Evolutionary conservation across 1,284 basidiomycete genomes (phyloP).

Genomic region (Sparassis latifolia): DNA sequence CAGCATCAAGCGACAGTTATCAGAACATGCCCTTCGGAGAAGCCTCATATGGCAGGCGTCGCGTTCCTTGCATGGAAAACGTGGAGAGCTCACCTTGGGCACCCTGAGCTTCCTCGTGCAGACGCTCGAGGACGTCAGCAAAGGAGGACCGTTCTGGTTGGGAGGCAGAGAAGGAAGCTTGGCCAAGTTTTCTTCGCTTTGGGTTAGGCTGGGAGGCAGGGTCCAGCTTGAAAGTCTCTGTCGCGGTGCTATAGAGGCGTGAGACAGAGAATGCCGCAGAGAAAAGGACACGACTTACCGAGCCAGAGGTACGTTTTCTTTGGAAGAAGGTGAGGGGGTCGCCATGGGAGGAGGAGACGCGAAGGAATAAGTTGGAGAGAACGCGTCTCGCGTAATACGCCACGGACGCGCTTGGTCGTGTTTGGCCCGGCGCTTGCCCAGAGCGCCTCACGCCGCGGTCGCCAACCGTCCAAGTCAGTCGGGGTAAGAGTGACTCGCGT

Average conservation of each 20-base stretch:
- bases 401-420: slow-evolving; percentile 22
- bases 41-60: neutral
- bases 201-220: slow-evolving; percentile 34
- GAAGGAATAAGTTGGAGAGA: slow-evolving; percentile 1
- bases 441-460: neutral
- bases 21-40: neutral
- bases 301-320: slow-evolving; percentile 24
- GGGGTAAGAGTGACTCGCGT: too few relatives aligned
- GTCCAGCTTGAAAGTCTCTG: slow-evolving; percentile 18
- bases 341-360: slow-evolving; percentile 7
- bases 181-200: slow-evolving; percentile 56
- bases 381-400: slow-evolving; percentile 9
- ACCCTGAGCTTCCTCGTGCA: slow-evolving; percentile 62
- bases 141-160: slow-evolving; percentile 49
- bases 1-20: neutral
- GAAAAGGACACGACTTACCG: slow-evolving; percentile 13
- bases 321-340: slow-evolving; percentile 15
- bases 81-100: slow-evolving; percentile 31
- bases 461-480: neutral
- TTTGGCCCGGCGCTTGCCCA: slow-evolving; percentile 15
- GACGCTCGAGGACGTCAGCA: slow-evolving; percentile 67
- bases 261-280: neutral
- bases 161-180: slow-evolving; percentile 31
- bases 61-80: neutral
- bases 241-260: slow-evolving; percentile 7